These are phyloP conservation scores for Brassica hybrid DNA, from an alignment of 441 rosid genomes.

Conservation along the genomic window DNA sequence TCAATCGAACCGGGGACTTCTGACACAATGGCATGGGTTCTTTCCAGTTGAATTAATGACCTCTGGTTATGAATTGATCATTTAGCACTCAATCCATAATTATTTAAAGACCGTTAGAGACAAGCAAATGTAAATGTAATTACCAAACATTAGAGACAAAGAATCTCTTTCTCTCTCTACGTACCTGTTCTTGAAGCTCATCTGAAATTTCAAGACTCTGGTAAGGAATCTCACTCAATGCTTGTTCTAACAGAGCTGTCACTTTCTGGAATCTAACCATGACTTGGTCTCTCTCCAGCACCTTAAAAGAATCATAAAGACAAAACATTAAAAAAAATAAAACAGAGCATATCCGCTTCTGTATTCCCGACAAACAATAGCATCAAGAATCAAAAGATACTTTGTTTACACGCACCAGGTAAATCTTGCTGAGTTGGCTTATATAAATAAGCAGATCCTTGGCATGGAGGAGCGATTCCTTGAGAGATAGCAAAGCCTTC, in stretches of 20 bases:
- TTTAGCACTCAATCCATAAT: not conserved
- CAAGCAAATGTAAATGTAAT: not conserved
- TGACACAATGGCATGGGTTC: too few species aligned
- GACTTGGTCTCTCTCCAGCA: constrained; percentile 75
- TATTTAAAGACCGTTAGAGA: not conserved
- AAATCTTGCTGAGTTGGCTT: constrained; percentile 78
- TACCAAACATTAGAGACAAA: not conserved
- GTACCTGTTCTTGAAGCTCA: constrained; percentile 94
- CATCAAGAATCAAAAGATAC: not conserved
- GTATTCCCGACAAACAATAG: constrained; percentile 12
- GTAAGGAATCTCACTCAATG: constrained; percentile 64
- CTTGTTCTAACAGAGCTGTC: constrained; percentile 73
- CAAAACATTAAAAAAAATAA: not conserved
- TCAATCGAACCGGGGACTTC: too few species aligned
- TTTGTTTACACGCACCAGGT: constrained; percentile 62
- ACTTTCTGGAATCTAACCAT: constrained; percentile 70
- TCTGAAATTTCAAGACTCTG: constrained; percentile 79
- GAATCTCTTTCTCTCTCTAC: not conserved
- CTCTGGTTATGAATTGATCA: too few species aligned
- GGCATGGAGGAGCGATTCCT: constrained; percentile 60
- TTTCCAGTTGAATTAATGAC: too few species aligned
- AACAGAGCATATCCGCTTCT: constrained; percentile 2
- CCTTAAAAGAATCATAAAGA: constrained; percentile 47
- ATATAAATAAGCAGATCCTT: constrained; percentile 76
- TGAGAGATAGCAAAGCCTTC: constrained; percentile 54